Evolutionary conservation across 1,284 basidiomycete genomes (phyloP), one percentile per base, ranked within the genome.

Genomic region (Macrocystidia cucumis): DNA sequence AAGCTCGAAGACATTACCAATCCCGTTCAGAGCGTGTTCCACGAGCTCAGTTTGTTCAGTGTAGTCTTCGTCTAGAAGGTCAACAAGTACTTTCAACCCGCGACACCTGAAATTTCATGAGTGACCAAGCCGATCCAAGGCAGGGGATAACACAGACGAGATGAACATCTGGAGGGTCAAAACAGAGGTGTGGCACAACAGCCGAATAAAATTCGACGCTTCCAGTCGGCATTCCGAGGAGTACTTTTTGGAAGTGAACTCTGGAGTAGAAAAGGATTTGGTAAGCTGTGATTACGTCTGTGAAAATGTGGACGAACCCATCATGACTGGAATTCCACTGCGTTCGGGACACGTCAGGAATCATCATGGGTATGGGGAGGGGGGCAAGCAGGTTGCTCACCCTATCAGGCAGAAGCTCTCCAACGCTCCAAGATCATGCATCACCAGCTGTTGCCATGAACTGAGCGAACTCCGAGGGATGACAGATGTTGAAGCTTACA

Each of bases 141-240:
- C 6, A 13, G 13, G 3, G 23, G 30, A 29, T 17, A 12, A 25
- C 11, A 74, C 87, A 43, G 52, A 91, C 83, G 90, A 89, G 47
- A 97, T 95, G 61, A 97, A 96, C 92, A 96, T 97, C 55, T 97
- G 92, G 29, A 97, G 62, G 9, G 95, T 98, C 42, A 97, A 62
- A 3, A 91, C 82, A 4, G 91, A 96, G 0, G 91, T 87, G 43
- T 93, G 91, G 48, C 91, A 93, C 29, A 98, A 75, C 18, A 95
- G 65, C 30, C 88, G 85, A 38, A 98, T 88, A 57, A 98, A 97
- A 48, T 90, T 82, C 1, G 95, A 96, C 1, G 93, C 93, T 56
- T 98, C 89, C n/a, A 90, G 62, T 28, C 95, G 79, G 47, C 91
- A 95, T 51, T 97, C 92, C 11, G 89, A 80, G 1, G 91, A 82